These are phyloP conservation scores for Beverwykella pulmonaria DNA, from an alignment of 495 filamentous ascomycete genomes.

Conservation along the genomic window DNA sequence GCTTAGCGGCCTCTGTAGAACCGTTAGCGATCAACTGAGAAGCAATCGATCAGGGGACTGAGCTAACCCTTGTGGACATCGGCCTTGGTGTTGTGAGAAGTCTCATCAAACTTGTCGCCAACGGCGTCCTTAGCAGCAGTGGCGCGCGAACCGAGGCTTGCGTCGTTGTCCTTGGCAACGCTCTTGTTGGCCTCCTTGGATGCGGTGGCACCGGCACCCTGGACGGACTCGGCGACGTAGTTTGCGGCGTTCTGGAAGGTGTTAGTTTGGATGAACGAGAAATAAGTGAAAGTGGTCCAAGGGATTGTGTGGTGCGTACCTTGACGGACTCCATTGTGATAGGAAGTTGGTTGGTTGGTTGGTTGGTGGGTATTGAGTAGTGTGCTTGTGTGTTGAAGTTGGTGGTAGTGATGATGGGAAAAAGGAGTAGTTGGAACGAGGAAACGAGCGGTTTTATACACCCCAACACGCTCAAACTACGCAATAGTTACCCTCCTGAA, in stretches of 20 bases:
- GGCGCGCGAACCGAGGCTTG: not conserved
- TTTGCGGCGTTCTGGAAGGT: slow-evolving; percentile 54
- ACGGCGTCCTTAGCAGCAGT: not conserved
- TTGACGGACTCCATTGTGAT: not conserved
- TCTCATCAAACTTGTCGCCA: slow-evolving; percentile 4
- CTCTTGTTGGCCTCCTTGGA: slow-evolving; percentile 70
- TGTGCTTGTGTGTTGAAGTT: not conserved
- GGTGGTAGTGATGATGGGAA: too few relatives aligned
- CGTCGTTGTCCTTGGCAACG: slow-evolving; percentile 14
- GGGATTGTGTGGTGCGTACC: not conserved
- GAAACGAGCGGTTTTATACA: too few relatives aligned
- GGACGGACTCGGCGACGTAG: slow-evolving; percentile 63
- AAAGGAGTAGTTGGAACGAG: not conserved
- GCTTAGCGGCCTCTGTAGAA: not conserved
- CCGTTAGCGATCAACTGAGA: not conserved
- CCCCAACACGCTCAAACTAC: not conserved
- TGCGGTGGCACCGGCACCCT: slow-evolving; percentile 49
- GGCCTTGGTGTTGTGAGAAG: not conserved
- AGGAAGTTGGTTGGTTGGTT: not conserved
- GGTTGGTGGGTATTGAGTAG: not conserved
- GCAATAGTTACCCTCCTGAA: not conserved
- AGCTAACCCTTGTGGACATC: not conserved
- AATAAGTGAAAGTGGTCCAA: not conserved
- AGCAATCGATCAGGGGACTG: not conserved
- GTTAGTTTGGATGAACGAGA: not conserved